phyloP scores from a whole-genome alignment of 805 yeast genomes.

The Saccharomyces eubayanus region DNA sequence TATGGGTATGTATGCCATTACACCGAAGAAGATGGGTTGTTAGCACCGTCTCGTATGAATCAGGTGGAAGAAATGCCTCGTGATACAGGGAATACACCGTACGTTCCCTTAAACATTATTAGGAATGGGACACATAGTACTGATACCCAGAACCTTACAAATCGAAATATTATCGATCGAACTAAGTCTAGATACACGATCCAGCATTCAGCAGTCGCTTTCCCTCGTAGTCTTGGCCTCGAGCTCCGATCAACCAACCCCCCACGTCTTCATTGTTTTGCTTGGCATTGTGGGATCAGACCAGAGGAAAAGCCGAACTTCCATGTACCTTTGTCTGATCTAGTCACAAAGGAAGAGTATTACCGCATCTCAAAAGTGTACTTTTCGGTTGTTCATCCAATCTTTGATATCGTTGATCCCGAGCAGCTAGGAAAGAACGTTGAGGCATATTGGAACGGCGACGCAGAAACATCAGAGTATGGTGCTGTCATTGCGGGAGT shows the following conservation, averaged over 20 bases:
- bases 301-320: constrained; percentile 6
- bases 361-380: constrained; percentile 1
- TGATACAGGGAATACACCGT: background rate
- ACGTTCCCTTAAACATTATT: background rate
- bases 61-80: background rate
- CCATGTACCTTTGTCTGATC: background rate
- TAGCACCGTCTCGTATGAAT: background rate
- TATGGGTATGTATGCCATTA: constrained; percentile 1
- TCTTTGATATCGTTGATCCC: constrained; percentile 5
- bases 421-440: constrained; percentile 1
- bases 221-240: constrained; percentile 9
- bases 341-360: constrained; percentile 5
- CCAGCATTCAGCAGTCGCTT: constrained; percentile 7
- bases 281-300: constrained; percentile 10
- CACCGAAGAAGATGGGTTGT: background rate
- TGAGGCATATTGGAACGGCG: constrained; percentile 4
- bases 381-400: constrained; percentile 7
- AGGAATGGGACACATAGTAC: background rate
- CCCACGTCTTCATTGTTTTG: constrained; percentile 11
- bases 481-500: constrained; percentile 8
- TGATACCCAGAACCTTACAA: background rate
- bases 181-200: constrained; percentile 4
- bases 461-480: constrained; percentile 2
- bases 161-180: constrained; percentile 1
- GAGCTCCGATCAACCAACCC: constrained; percentile 9